These are phyloP conservation scores for Dentipellis fragilis DNA, from an alignment of 768 basidiomycete species.

Conservation along the genomic window DNA sequence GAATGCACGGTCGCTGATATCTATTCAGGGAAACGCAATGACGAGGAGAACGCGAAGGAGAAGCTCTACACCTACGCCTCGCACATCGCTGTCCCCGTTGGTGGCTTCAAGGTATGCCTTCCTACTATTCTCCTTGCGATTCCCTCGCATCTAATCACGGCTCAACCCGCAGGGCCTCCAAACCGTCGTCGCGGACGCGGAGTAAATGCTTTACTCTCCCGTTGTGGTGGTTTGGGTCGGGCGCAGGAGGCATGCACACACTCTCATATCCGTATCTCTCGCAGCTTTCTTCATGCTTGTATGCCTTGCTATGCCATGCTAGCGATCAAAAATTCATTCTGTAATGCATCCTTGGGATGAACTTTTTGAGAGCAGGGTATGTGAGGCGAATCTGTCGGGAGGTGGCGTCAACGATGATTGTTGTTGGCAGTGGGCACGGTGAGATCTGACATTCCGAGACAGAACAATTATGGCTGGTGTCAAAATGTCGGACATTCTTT, in stretches of 20 bases:
- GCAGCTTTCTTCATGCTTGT: not conserved
- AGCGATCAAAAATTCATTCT: not conserved
- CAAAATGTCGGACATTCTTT: too few species aligned
- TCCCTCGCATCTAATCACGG: slow-evolving; percentile 7
- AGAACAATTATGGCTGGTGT: too few species aligned
- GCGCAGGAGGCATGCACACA: not conserved
- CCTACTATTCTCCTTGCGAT: slow-evolving; percentile 7
- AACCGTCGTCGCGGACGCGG: slow-evolving; percentile 73
- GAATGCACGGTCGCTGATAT: not conserved
- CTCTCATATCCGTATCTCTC: not conserved
- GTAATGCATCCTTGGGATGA: not conserved
- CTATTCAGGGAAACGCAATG: slow-evolving; percentile 84
- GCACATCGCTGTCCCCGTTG: slow-evolving; percentile 58
- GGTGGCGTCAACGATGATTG: too few species aligned
- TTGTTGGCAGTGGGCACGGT: too few species aligned
- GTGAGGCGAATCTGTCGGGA: too few species aligned
- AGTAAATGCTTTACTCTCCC: slow-evolving; percentile 31
- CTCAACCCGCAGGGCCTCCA: slow-evolving; percentile 57
- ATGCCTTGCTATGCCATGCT: not conserved
- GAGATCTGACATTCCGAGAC: too few species aligned
- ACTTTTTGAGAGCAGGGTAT: too few species aligned
- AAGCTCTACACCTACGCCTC: slow-evolving; percentile 91
- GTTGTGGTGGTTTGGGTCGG: not conserved
- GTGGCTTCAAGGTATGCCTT: slow-evolving; percentile 67
- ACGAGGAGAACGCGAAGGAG: slow-evolving; percentile 98